phyloP scores from a whole-genome alignment of 2,329 filamentous ascomycete genomes.

The Ophiocordyceps camponoti-saundersi region DNA sequence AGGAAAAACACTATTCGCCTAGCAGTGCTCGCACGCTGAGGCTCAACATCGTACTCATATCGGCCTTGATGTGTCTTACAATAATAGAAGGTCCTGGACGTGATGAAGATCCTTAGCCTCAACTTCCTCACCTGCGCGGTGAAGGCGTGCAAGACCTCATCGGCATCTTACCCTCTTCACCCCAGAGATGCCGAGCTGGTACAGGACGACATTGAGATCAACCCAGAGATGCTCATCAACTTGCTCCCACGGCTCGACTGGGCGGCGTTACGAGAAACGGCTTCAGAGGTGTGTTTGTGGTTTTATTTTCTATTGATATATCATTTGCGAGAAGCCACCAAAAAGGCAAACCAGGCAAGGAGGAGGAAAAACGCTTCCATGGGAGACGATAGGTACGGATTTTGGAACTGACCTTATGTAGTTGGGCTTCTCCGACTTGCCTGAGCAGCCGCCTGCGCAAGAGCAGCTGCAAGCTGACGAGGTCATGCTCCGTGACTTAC shows the following conservation, averaged over 20 bases:
- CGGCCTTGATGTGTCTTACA: not conserved
- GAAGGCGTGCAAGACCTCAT: constrained; percentile 76
- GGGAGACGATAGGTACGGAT: not conserved
- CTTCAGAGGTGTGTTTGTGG: constrained; percentile 47
- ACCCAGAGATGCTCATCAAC: constrained; percentile 65
- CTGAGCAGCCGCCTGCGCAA: constrained; percentile 42
- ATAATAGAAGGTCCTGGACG: not conserved
- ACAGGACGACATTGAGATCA: constrained; percentile 69
- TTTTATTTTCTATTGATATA: not conserved
- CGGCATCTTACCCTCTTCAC: constrained; percentile 74
- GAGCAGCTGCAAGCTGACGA: constrained; percentile 48
- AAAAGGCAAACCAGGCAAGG: not conserved
- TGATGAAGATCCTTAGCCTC: constrained; percentile 87
- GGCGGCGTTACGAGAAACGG: constrained; percentile 59
- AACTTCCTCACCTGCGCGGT: constrained; percentile 96
- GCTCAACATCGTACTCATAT: not conserved
- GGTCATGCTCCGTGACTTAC: constrained; percentile 58
- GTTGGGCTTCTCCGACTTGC: constrained; percentile 65
- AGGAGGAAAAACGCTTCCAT: not conserved
- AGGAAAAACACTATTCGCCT: no score
- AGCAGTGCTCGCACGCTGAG: no score
- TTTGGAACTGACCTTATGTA: constrained; percentile 15
- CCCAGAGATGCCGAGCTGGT: constrained; percentile 85
- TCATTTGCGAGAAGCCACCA: not conserved
- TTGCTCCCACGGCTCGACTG: constrained; percentile 80